Percentiles rank a stretch among this genome's conserved stretches.
phyloP scores from a whole-genome alignment of 805 yeast genomes.

The Maudiozyma turicensis region DNA sequence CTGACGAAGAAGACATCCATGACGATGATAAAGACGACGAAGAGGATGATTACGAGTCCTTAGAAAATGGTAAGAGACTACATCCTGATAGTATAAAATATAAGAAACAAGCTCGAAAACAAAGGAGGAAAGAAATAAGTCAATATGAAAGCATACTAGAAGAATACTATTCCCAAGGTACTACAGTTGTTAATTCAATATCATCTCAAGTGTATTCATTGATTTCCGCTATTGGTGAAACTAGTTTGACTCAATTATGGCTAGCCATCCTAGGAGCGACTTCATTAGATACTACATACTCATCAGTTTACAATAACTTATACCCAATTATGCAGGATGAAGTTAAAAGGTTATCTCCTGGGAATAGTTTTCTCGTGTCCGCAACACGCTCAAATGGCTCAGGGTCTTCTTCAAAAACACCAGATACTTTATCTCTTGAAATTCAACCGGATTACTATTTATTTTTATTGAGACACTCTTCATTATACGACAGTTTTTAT shows the following conservation, averaged over 20 bases:
- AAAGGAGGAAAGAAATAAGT: constrained; percentile 34
- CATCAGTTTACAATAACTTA: constrained; percentile 61
- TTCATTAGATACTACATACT: constrained; percentile 63
- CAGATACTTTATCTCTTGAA: constrained; percentile 40
- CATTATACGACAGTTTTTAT: constrained; percentile 79
- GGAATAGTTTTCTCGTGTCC: constrained; percentile 13
- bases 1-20: constrained; percentile 28
- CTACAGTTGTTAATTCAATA: constrained; percentile 62
- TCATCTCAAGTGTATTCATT: constrained; percentile 75
- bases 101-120: constrained; percentile 27
- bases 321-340: constrained; percentile 76
- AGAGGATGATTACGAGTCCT: constrained; percentile 11
- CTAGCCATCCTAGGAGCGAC: constrained; percentile 80
- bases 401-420: constrained; percentile 24
- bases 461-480: constrained; percentile 85
- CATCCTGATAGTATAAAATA: constrained; percentile 11
- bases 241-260: constrained; percentile 65
- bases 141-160: constrained; percentile 51
- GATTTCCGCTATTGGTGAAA: constrained; percentile 73
- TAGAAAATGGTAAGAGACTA: constrained; percentile 19
- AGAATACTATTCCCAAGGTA: constrained; percentile 75
- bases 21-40: constrained; percentile 25
- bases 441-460: constrained; percentile 79
- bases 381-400: constrained; percentile 3
- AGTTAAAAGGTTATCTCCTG: constrained; percentile 55